Conservation (phyloP, 805 yeast genomes). For the Candida pseudofarinosa region DNA sequence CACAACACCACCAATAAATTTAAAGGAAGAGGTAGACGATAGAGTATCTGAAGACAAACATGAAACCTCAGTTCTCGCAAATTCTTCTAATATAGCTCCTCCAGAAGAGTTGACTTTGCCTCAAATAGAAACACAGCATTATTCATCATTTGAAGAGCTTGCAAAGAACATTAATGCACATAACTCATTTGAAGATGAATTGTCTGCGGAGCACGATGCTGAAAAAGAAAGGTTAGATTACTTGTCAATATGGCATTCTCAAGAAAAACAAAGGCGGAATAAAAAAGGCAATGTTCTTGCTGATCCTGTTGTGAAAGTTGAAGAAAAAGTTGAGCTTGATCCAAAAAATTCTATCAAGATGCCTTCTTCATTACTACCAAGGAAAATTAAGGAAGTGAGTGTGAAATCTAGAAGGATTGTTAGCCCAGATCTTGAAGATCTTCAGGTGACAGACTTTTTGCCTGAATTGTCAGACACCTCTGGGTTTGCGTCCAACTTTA, state of each 20-base stretch:
- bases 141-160: slow-evolving; percentile 38
- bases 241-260: slow-evolving; percentile 42
- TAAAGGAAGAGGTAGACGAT: neutral
- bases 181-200: slow-evolving; percentile 31
- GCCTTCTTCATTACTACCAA: slow-evolving; percentile 24
- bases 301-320: neutral
- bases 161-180: slow-evolving; percentile 19
- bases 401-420: slow-evolving; percentile 40
- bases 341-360: slow-evolving; percentile 16
- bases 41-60: slow-evolving; percentile 1
- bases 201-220: slow-evolving; percentile 39
- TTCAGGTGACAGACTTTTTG: slow-evolving; percentile 37
- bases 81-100: slow-evolving; percentile 39
- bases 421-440: slow-evolving; percentile 39
- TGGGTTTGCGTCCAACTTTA: slow-evolving; percentile 44
- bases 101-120: slow-evolving; percentile 34
- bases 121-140: slow-evolving; percentile 38
- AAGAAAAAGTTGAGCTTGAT: slow-evolving; percentile 4
- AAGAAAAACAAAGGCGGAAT: slow-evolving; percentile 19
- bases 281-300: neutral
- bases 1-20: slow-evolving; percentile 10
- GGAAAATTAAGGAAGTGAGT: slow-evolving; percentile 37
- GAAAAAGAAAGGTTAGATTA: slow-evolving; percentile 26
- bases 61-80: slow-evolving; percentile 26
- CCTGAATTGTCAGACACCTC: slow-evolving; percentile 49